Conservation (phyloP, 208 protist genomes). For the Acanthamoeba triangularis region DNA sequence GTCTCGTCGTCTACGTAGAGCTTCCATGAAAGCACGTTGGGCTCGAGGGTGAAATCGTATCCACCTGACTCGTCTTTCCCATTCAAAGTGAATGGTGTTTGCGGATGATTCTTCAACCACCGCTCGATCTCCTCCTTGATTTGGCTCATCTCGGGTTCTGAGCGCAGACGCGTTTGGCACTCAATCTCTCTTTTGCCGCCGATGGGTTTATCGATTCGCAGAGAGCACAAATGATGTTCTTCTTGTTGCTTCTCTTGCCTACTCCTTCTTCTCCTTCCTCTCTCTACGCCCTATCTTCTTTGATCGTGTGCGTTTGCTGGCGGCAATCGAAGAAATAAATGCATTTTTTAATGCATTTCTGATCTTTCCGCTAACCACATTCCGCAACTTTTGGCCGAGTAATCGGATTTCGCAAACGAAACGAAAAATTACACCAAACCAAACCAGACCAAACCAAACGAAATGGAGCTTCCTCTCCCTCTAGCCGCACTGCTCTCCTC, state of each 20-base stretch:
- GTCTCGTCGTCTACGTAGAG: slow-evolving; percentile 69
- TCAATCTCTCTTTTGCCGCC: neutral
- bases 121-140: slow-evolving; percentile 72
- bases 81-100: neutral
- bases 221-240: neutral
- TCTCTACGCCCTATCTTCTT: neutral
- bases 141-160: neutral
- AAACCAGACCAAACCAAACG: too few relatives aligned
- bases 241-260: neutral
- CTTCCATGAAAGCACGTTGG: slow-evolving; percentile 42
- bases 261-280: neutral
- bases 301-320: slow-evolving; percentile 19
- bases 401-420: neutral
- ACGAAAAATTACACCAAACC: too few relatives aligned
- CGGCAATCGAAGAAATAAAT: neutral
- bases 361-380: neutral
- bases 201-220: too few relatives aligned
- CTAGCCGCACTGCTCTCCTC: neutral
- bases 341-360: neutral
- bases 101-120: slow-evolving; percentile 47
- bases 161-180: neutral
- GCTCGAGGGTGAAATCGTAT: slow-evolving; percentile 15
- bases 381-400: neutral
- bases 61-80: neutral
- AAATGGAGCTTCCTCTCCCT: neutral